Conservation (phyloP, 148 eudicot species). For the Dysphania ambrosioides region DNA sequence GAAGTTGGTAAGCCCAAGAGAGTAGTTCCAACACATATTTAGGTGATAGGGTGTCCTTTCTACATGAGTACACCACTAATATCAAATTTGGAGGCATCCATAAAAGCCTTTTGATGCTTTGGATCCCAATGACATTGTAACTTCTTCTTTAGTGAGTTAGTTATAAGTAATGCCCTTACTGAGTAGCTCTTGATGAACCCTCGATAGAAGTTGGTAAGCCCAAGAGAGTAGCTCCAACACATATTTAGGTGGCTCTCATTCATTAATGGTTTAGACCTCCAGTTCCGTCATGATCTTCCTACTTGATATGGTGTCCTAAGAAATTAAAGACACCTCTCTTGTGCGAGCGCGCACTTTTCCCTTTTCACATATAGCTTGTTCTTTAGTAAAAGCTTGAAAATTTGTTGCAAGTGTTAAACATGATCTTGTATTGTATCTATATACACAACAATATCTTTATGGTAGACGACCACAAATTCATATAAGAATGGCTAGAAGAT, state of each 20-base stretch:
- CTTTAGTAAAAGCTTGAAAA: background rate
- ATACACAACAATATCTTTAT: no score
- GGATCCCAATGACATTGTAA: background rate
- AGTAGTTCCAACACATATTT: no score
- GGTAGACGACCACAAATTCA: background rate
- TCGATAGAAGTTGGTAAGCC: background rate
- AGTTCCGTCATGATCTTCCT: constrained; percentile 11
- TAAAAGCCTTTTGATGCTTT: no score
- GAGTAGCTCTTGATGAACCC: background rate
- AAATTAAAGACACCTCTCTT: constrained; percentile 8
- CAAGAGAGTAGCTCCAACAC: background rate
- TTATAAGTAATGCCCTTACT: background rate
- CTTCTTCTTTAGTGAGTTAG: background rate
- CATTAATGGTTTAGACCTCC: background rate
- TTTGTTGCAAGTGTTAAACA: background rate
- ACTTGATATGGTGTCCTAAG: background rate
- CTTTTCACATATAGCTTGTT: background rate
- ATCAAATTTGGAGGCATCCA: background rate
- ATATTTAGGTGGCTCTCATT: no score
- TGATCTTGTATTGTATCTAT: background rate
- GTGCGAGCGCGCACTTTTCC: constrained; percentile 1
- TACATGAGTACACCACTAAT: background rate
- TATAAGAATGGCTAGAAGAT: background rate
- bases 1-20: background rate
- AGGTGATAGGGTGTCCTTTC: background rate